Base-by-base conservation (phyloP, 306 rosid genomes). In the Vigna nakashimae region DNA sequence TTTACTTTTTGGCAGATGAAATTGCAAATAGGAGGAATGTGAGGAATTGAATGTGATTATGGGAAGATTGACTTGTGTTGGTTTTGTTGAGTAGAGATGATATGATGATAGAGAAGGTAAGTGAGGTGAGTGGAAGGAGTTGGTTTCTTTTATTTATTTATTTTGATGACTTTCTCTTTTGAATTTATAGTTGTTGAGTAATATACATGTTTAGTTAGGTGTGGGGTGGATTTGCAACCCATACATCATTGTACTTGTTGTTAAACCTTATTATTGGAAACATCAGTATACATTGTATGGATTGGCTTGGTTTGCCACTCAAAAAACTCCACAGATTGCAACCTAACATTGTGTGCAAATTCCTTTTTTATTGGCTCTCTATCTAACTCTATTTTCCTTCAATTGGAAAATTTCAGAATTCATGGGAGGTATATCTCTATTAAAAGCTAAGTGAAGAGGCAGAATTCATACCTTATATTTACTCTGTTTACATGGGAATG, bases 1-100 rank as follows among this genome's bases (percentile, higher is more conserved):
- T 40, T 18, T 7, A 55, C 65, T 24, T 30, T 69, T 28, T 73
- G 82, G 62, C 94, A 91, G 97, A 92, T 91, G 70, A 83, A 83
- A 17, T 18, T 24, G 15, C 71, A 69, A 65, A 71, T 64, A 73
- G 72, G 83, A 73, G 72, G 83, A 71, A 26, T 46, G 60, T 43
- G 63, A 50, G 81, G 22, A 58, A 75, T 58, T 62, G 34, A 50
- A 80, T 62, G 34, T 62, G 64, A 82, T 75, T 68, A 51, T 74
- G 45, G 57, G 65, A 82, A 77, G 83, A 52, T 70, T 64, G 80
- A 66, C 77, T 50, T 67, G 17, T 52, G 76, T 59, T 81, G 72
- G 76, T 75, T 71, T 71, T 51, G 67, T 55, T 77, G 8, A 18
- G 60, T 69, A 63, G 67, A 20, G 22, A 20, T 20, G 22, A 74